Evolutionary conservation across 805 yeast species (phyloP), one percentile per base, ranked within the genome.

Genomic region (Yamadazyma laniorum): DNA sequence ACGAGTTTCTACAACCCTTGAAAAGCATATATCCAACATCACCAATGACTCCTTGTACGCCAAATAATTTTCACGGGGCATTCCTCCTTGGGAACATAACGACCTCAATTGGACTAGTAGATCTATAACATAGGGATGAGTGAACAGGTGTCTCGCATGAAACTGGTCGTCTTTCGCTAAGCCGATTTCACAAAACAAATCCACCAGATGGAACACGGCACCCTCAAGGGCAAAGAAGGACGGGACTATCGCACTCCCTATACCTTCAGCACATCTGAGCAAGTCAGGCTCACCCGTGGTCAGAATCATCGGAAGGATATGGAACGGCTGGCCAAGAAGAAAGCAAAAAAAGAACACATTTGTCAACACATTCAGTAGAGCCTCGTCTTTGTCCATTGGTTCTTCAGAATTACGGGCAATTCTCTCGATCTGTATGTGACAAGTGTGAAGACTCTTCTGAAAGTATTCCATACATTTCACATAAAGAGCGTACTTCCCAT

Each of bases 251-350:
- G 32, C 31, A 5, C 29, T 14, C 12, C 41, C 42, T 29, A 59
- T 44, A 1, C 58, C 55, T 18, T 14, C 39, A 19, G 53, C 38
- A 6, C 56, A 45, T 2, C 52, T 46, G 6, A 62, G 14, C 7
- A 61, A 37, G 35, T 60, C 67, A 3, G 48, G 33, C 19, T 27
- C 40, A 3, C 29, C 34, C 6, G 45, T 50, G 26, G 44, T 47
- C 12, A 51, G 43, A 1, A 61, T 31, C 21, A 63, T 31, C 4
- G 67, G 65, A 22, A 58, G 25, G 15, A 56, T 35, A 22, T 44
- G 41, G 31, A 49, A 54, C 1, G 67, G 67, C 35, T 59, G 64
- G 3, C 56, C 35, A 6, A 58, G 50, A 15, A 59, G 39, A 30
- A 51, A 60, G 5, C 59, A 45, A 35, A 39, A 59, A 23, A 57